Base-by-base conservation (phyloP, 2,329 filamentous ascomycete species). In the Aspergillus intermedius region DNA sequence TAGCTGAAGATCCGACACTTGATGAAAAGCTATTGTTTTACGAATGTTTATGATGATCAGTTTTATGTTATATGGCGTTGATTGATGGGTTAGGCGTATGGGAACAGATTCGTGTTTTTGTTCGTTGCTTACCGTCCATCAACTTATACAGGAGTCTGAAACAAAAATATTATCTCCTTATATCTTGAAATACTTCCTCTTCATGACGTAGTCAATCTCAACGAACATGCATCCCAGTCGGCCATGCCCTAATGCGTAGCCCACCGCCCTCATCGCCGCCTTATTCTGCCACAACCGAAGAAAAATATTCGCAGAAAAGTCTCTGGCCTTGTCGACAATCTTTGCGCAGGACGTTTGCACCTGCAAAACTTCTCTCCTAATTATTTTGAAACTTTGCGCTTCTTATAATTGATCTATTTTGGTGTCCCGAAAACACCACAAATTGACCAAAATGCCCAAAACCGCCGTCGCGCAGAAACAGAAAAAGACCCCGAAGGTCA, bases 251-350 rank as follows among this genome's bases (percentile, higher is more conserved):
- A 39, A 56, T 49, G 55, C 44, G 47, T 10, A 2, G 4, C 8
- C 40, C 21, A 60, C 63, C 63, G 63, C 61, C 48, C 22, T 30
- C 2, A 13, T 46, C 57, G 63, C 63, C 63, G 63, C 63, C 52
- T 6, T 13, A 4, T 56, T 63, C 55, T 66, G 63, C 63, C 60
- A 47, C 37, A 40, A 57, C 51, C 48, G 52, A 55, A 60, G 60
- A 66, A 66, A 66, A 66, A 63, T 65, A 65, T 65, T 62, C 56
- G 19, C 25, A 15, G 25, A 19, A 21, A 19, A 17, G 28, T n/a
- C 12, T 44, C 17, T 12, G 10, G 17, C 8, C 6, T 44, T 12
- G n/a, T 32, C n/a, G 21, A 32, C 22, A 44, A 30, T 44, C 9
- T 25, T 19, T 43, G 21, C 15, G 25, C 17, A 21, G 28, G 42